Percentiles rank a stretch among this genome's conserved stretches.
These are phyloP conservation scores for Cornus kousa DNA, from an alignment of 148 eudicot species.

Conservation along the genomic window DNA sequence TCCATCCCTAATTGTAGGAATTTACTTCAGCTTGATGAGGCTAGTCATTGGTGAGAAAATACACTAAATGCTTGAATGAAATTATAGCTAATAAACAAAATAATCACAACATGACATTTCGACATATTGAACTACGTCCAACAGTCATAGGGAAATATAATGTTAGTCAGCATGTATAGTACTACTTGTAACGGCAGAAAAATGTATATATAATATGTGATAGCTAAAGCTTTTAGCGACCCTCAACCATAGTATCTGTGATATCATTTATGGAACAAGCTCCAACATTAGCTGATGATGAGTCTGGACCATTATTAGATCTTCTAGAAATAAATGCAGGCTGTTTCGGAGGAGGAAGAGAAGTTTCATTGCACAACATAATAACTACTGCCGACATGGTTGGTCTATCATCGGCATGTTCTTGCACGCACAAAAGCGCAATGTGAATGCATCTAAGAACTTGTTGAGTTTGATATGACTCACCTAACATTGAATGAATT, in stretches of 20 bases:
- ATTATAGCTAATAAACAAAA: no score
- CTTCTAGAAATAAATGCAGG: constrained; percentile 37
- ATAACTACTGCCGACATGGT: constrained; percentile 46
- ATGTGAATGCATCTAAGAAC: constrained; percentile 37
- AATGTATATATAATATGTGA: no score
- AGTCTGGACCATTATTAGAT: constrained; percentile 5
- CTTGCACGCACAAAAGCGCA: constrained; percentile 55
- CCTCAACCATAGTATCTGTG: neutral
- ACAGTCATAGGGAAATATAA: no score
- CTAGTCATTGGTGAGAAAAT: no score
- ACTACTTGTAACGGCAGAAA: no score
- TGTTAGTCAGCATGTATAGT: no score
- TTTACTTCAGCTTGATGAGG: no score
- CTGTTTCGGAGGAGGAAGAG: constrained; percentile 40
- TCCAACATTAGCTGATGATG: constrained; percentile 31
- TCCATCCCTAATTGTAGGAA: no score
- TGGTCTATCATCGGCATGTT: constrained; percentile 45
- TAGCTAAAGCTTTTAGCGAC: neutral
- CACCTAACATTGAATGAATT: constrained; percentile 26
- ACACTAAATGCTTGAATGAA: no score
- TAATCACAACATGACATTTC: no score
- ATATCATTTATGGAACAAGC: constrained; percentile 17
- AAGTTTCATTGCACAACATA: constrained; percentile 43
- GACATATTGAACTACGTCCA: no score
- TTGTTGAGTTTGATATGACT: constrained; percentile 17